Evolutionary conservation across 441 rosid genomes (phyloP).

Genomic region (Euphorbia corollata): DNA sequence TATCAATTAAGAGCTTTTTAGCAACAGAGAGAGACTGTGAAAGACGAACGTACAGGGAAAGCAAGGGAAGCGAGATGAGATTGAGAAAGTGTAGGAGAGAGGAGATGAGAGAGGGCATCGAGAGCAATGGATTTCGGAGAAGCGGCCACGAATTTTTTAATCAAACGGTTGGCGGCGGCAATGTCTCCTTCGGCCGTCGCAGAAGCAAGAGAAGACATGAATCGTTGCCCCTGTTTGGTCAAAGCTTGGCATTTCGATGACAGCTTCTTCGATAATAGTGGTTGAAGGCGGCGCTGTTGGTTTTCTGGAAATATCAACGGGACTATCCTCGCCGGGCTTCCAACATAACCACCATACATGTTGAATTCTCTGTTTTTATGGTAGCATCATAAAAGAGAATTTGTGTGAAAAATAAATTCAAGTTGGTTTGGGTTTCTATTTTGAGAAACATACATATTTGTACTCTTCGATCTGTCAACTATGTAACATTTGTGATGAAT

Average conservation of each 20-base stretch:
- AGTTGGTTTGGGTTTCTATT: no score
- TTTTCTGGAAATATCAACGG: slow-evolving; percentile 16
- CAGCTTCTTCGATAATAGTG: neutral
- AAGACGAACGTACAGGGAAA: slow-evolving; percentile 40
- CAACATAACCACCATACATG: neutral
- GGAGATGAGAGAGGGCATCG: slow-evolving; percentile 67
- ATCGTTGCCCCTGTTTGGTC: slow-evolving; percentile 56
- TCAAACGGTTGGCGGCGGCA: slow-evolving; percentile 42
- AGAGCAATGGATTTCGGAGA: slow-evolving; percentile 63
- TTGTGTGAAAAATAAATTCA: no score
- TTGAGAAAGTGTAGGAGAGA: slow-evolving; percentile 43
- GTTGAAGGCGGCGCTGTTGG: slow-evolving; percentile 3
- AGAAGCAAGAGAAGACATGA: slow-evolving; percentile 46
- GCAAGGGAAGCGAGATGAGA: slow-evolving; percentile 50
- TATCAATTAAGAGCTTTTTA: neutral
- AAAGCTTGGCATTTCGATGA: slow-evolving; percentile 21
- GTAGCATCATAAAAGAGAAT: neutral
- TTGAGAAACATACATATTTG: no score
- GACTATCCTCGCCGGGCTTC: neutral
- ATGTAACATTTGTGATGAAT: no score
- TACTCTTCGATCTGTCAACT: no score
- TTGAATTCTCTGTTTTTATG: no score
- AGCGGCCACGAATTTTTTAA: slow-evolving; percentile 67
- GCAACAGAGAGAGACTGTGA: neutral
- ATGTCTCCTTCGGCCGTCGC: slow-evolving; percentile 36